Conservation (phyloP, 164 flowering plant species). For the Macadamia tetraphylla region DNA sequence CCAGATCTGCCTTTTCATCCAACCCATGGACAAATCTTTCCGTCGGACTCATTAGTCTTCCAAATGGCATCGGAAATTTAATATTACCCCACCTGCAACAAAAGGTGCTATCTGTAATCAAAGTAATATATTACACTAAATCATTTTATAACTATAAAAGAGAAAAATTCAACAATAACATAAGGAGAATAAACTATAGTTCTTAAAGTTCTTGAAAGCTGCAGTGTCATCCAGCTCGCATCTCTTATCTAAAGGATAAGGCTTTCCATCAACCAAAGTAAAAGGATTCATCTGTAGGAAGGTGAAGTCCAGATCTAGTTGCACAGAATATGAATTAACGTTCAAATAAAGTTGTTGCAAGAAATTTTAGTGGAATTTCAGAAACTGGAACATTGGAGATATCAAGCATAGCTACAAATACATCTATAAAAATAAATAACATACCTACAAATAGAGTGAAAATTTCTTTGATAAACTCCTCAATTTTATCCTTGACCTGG, state of each 20-base stretch:
- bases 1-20: conserved; percentile 70
- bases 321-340: too few species aligned
- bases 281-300: conserved; percentile 99
- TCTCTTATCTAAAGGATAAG: conserved; percentile 98
- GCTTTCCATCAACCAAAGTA: conserved; percentile 84
- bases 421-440: too few species aligned
- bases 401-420: background rate
- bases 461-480: conserved; percentile 57
- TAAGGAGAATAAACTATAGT: conserved; percentile 34
- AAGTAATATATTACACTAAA: background rate
- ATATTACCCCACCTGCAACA: conserved; percentile 72
- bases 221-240: conserved; percentile 99
- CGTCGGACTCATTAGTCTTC: conserved; percentile 83
- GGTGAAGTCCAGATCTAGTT: conserved; percentile 86
- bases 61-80: conserved; percentile 94
- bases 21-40: conserved; percentile 82
- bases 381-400: background rate
- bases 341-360: too few species aligned
- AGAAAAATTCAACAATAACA: background rate
- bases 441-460: conserved; percentile 67
- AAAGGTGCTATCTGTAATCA: background rate
- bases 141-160: background rate
- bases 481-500: conserved; percentile 58
- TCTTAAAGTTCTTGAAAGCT: conserved; percentile 95
- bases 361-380: too few species aligned